phyloP scores from a whole-genome alignment of 208 protist species.

The Tritrichomonas foetus region DNA sequence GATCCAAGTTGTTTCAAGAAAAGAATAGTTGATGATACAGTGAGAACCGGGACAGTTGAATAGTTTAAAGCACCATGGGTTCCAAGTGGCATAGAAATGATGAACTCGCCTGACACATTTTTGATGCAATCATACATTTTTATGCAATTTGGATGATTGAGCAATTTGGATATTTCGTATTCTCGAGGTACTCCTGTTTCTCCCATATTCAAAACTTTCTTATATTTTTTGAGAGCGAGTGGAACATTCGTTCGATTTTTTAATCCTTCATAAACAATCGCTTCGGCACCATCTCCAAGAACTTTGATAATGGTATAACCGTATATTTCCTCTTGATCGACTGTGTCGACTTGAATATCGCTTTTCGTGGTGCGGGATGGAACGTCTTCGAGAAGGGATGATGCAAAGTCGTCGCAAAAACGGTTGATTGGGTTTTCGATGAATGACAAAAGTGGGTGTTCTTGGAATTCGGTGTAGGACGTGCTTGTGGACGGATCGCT shows the following conservation, averaged over 20 bases:
- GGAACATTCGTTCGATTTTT: not conserved
- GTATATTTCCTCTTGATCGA: not conserved
- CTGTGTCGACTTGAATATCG: not conserved
- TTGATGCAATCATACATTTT: not conserved
- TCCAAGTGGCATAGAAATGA: not conserved
- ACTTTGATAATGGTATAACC: not conserved
- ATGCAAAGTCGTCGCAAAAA: conserved; percentile 30
- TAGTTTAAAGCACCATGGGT: not conserved
- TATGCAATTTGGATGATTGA: not conserved
- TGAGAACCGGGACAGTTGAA: not conserved
- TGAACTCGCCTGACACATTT: not conserved
- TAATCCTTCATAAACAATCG: conserved; percentile 17
- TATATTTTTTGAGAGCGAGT: conserved; percentile 19
- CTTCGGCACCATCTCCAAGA: conserved; percentile 25
- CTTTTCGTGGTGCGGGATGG: not conserved
- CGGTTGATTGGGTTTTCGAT: not conserved
- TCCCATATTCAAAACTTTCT: not conserved
- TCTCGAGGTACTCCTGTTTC: not conserved
- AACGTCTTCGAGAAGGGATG: not conserved
- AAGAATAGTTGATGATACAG: not conserved
- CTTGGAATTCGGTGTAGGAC: too few species aligned
- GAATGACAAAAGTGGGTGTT: not conserved
- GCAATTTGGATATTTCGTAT: not conserved
- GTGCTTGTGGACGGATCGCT: too few species aligned
- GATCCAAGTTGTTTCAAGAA: not conserved